These are phyloP conservation scores for Pugionium dolabratum DNA, from an alignment of 345 rosid genomes.

Conservation along the genomic window DNA sequence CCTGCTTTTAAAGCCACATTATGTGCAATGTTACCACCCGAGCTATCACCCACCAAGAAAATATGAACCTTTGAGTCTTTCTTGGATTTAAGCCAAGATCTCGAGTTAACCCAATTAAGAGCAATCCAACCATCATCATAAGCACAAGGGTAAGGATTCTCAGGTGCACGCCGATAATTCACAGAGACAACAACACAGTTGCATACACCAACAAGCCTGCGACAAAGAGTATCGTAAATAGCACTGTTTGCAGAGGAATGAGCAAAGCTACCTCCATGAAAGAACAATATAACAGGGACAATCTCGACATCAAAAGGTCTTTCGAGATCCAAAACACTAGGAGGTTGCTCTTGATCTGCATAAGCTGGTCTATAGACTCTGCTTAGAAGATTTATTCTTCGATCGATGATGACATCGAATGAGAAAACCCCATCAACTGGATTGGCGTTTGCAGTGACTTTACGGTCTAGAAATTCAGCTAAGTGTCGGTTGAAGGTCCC, in stretches of 20 bases:
- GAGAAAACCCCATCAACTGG: conserved; percentile 80
- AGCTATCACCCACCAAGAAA: conserved; percentile 89
- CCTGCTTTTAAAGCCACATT: conserved; percentile 72
- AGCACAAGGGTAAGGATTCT: conserved; percentile 76
- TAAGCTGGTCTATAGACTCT: conserved; percentile 69
- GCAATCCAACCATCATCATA: conserved; percentile 92
- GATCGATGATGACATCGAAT: conserved; percentile 71
- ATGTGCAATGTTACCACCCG: conserved; percentile 88
- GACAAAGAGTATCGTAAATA: conserved; percentile 77
- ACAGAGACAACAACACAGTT: conserved; percentile 86
- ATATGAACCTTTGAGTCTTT: conserved; percentile 69
- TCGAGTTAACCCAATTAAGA: conserved; percentile 73
- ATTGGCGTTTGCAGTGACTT: conserved; percentile 68
- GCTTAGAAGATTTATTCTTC: conserved; percentile 52
- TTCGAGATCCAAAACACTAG: conserved; percentile 56
- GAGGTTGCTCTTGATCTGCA: conserved; percentile 45
- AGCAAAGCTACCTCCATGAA: conserved; percentile 95
- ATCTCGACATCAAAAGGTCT: conserved; percentile 65
- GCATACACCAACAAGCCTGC: conserved; percentile 69
- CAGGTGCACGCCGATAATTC: conserved; percentile 85
- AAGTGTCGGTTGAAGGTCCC: conserved; percentile 91
- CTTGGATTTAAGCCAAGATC: conserved; percentile 75
- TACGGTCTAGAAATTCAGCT: conserved; percentile 91
- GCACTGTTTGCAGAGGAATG: conserved; percentile 85
- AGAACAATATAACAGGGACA: conserved; percentile 78